phyloP scores from a whole-genome alignment of 2,329 filamentous ascomycete species.

The Colletotrichum filicis region DNA sequence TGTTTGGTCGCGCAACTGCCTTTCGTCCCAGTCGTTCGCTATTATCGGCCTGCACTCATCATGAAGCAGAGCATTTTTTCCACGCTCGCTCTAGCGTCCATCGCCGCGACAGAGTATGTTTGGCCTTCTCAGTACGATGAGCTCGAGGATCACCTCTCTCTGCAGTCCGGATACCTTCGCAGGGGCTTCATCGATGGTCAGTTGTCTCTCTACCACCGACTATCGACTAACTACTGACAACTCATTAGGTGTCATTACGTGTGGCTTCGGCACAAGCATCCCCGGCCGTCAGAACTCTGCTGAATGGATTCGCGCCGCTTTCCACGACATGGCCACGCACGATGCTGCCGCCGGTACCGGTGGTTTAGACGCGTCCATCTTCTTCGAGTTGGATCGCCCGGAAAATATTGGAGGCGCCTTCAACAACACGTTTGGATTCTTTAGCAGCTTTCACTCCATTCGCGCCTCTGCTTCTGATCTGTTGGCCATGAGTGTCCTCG shows the following conservation, averaged over 20 bases:
- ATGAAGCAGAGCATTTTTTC: slow-evolving; percentile 26
- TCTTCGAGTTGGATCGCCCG: slow-evolving; percentile 38
- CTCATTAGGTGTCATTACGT: slow-evolving; percentile 35
- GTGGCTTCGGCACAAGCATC: slow-evolving; percentile 33
- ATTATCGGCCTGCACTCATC: not conserved
- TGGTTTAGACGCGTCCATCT: slow-evolving; percentile 41
- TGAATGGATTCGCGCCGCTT: slow-evolving; percentile 42
- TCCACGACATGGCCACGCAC: slow-evolving; percentile 41
- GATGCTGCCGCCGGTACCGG: slow-evolving; percentile 37
- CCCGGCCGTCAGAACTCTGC: slow-evolving; percentile 39
- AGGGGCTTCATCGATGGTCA: slow-evolving; percentile 32
- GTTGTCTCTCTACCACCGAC: not conserved
- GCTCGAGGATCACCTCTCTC: slow-evolving; percentile 33
- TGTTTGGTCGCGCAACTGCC: slow-evolving; percentile 1
- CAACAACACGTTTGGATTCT: slow-evolving; percentile 42
- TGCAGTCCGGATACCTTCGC: slow-evolving; percentile 30
- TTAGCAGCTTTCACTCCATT: slow-evolving; percentile 36
- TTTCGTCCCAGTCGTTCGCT: not conserved
- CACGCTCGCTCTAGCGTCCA: slow-evolving; percentile 15
- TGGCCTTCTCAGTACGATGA: slow-evolving; percentile 34
- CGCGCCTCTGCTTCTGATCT: slow-evolving; percentile 40
- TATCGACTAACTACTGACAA: not conserved
- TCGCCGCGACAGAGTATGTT: slow-evolving; percentile 20
- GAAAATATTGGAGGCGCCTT: slow-evolving; percentile 40
- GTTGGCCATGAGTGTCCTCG: slow-evolving; percentile 39